Conservation (phyloP, 495 filamentous ascomycete genomes). For the Penicillium steckii region DNA sequence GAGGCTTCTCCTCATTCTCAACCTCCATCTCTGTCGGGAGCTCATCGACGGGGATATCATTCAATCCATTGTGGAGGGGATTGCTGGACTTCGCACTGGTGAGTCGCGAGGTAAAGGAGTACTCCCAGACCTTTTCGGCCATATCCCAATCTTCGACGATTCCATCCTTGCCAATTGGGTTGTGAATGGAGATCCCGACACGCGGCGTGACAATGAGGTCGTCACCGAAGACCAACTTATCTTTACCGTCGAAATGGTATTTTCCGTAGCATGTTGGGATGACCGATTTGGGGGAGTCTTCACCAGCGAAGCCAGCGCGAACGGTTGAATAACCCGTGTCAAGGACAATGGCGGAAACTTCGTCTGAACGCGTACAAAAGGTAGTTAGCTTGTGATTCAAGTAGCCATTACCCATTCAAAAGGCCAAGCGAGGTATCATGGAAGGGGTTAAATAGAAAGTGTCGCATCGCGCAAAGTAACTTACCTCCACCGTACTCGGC, state of each 20-base stretch:
- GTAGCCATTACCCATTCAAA: neutral
- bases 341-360: constrained; percentile 94
- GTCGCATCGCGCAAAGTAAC: constrained; percentile 29
- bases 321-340: constrained; percentile 88
- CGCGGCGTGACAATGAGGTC: constrained; percentile 78
- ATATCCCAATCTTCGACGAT: constrained; percentile 96
- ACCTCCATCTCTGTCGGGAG: constrained; percentile 67
- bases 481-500: constrained; percentile 82
- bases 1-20: constrained; percentile 71
- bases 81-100: constrained; percentile 63
- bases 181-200: constrained; percentile 73
- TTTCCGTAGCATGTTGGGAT: constrained; percentile 83
- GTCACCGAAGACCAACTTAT: constrained; percentile 76
- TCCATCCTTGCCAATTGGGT: constrained; percentile 87
- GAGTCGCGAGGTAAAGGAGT: constrained; percentile 73
- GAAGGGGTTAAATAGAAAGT: neutral
- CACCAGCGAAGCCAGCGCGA: constrained; percentile 94
- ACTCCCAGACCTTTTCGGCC: constrained; percentile 87
- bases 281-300: constrained; percentile 94
- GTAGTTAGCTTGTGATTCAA: neutral
- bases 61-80: constrained; percentile 71
- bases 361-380: constrained; percentile 61
- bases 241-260: constrained; percentile 52
- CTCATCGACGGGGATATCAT: constrained; percentile 59
- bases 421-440: neutral